Evolutionary conservation across 768 basidiomycete genomes (phyloP).

Genomic region (Mrakia frigida): DNA sequence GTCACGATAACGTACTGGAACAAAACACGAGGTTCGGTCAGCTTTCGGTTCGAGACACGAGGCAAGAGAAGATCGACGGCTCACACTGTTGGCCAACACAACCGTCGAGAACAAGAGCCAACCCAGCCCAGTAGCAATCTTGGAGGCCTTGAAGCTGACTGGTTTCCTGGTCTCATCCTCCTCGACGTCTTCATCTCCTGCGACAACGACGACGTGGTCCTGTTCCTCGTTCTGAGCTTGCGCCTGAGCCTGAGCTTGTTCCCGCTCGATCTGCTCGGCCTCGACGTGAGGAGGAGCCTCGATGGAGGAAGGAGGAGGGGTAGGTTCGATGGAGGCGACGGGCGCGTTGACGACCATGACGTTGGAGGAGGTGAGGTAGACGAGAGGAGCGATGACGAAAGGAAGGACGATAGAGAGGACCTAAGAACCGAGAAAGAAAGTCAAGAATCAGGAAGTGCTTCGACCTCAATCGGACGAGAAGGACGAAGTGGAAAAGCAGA

Average conservation of each 20-base stretch:
- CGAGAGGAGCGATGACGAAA: conserved; percentile 73
- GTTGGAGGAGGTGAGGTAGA: conserved; percentile 62
- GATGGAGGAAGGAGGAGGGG: neutral
- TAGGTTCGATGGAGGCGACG: conserved; percentile 21
- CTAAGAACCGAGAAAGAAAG: conserved; percentile 61
- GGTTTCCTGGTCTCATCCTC: neutral
- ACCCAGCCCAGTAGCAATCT: neutral
- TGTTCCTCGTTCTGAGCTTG: too few species aligned
- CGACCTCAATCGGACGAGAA: conserved; percentile 55
- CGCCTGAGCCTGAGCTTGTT: too few species aligned
- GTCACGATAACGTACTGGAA: neutral
- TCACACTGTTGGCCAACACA: neutral
- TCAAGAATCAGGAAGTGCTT: conserved; percentile 61
- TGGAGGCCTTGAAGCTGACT: neutral
- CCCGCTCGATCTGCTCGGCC: neutral
- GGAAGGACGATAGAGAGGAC: conserved; percentile 74
- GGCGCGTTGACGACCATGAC: conserved; percentile 57
- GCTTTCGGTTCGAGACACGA: neutral
- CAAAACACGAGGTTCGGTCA: neutral
- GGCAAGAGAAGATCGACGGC: neutral
- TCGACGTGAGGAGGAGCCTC: neutral
- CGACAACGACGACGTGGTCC: too few species aligned
- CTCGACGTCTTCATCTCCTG: neutral
- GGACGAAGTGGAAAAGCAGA: conserved; percentile 41
- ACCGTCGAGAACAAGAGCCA: neutral